Base-by-base conservation (phyloP, 768 basidiomycete species). In the Roridomyces roridus region DNA sequence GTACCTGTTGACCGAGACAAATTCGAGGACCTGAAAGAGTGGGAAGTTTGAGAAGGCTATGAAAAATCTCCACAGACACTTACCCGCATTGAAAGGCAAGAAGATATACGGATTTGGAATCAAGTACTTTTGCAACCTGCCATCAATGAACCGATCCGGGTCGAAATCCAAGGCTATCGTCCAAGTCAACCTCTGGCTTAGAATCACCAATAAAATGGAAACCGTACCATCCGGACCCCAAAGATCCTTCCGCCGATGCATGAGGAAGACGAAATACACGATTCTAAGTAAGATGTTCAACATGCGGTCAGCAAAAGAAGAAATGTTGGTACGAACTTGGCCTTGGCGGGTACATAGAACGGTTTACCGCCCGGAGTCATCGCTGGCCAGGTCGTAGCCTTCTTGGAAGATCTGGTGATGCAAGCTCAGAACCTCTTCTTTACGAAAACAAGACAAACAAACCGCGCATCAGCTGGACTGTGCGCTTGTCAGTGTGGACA, bases 101-200 rank as follows among this genome's bases (percentile, higher is more conserved):
- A 82, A 82, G 46, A 82, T 82, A 66, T 72, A 80, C 0, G 78
- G 78, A 44, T 78, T 77, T 69, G 70, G 68, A 6, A 69, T 73
- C 31, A 81, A 66, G 44, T 78, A 77, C 51, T 77, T 75, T 14
- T 67, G 58, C 5, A 77, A 74, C 44, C 34, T 67, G 14, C 76
- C 63, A 62, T 81, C 80, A 17, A 81, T 62, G 70, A 78, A 82
- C 2, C 80, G 70, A 35, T 78, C 77, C 0, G 80, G 80, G 45
- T 81, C 80, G 46, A 80, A 81, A 44, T 71, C 63, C 17, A 70
- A 51, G 0, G 77, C 77, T 79, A 46, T 34, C n/a, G n/a, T n/a
- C n/a, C n/a, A n/a, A n/a, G n/a, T n/a, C n/a, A n/a, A n/a, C n/a
- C n/a, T n/a, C n/a, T n/a, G n/a, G n/a, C n/a, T n/a, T n/a, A n/a